These are phyloP conservation scores for Ricinus communis DNA, from an alignment of 345 rosid species.

Conservation along the genomic window DNA sequence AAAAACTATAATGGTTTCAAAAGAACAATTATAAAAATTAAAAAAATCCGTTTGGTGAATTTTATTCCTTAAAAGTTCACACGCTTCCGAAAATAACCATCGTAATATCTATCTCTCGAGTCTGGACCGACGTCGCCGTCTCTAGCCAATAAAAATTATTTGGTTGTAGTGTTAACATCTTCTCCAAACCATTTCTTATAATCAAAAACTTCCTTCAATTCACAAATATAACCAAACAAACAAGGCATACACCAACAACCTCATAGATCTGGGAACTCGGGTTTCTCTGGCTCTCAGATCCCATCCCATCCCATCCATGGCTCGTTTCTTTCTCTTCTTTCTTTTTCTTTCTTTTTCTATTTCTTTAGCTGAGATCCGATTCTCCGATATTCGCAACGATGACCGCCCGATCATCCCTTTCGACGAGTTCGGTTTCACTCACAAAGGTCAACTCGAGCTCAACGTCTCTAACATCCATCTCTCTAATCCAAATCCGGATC, in stretches of 20 bases:
- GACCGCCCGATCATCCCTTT: conserved; percentile 64
- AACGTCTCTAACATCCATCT: conserved; percentile 53
- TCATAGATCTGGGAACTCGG: conserved; percentile 13
- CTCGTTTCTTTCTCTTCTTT: conserved; percentile 24
- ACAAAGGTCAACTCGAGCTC: conserved; percentile 80
- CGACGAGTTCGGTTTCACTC: conserved; percentile 91
- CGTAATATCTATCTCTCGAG: too few relatives aligned
- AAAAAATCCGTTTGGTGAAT: too few relatives aligned
- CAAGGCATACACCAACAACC: neutral
- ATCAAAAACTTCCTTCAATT: too few relatives aligned
- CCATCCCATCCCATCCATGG: conserved; percentile 33
- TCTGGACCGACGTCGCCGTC: too few relatives aligned
- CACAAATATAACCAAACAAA: neutral
- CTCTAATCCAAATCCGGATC: conserved; percentile 51
- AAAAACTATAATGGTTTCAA: too few relatives aligned
- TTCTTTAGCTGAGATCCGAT: conserved; percentile 64
- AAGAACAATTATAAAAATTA: too few relatives aligned
- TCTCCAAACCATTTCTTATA: neutral
- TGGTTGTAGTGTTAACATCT: neutral
- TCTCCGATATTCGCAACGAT: conserved; percentile 72
- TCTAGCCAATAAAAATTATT: too few relatives aligned
- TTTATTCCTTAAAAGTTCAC: too few relatives aligned
- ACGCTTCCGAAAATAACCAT: too few relatives aligned
- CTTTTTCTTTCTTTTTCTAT: conserved; percentile 28
- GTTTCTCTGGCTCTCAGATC: neutral